phyloP scores from a whole-genome alignment of 441 rosid genomes.

The Adansonia rubrostipa region DNA sequence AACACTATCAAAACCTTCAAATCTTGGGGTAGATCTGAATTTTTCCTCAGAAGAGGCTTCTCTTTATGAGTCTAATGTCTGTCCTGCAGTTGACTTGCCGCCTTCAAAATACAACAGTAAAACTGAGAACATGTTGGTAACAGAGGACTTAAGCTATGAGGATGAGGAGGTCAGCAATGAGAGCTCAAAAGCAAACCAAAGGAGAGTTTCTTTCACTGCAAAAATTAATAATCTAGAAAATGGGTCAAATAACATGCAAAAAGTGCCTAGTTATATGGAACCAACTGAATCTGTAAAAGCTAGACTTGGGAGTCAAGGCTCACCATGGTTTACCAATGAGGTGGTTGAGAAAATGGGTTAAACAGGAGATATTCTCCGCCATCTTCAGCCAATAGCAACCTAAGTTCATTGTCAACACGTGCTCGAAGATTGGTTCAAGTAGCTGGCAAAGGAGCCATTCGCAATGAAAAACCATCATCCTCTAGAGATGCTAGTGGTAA shows the following conservation, averaged over 20 bases:
- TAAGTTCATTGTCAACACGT: constrained; percentile 57
- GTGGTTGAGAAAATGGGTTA: constrained; percentile 48
- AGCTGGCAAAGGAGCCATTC: constrained; percentile 53
- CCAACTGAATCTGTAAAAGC: constrained; percentile 78
- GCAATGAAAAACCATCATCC: constrained; percentile 52
- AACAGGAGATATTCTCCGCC: constrained; percentile 76
- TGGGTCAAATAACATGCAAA: constrained; percentile 46
- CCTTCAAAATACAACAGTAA: constrained; percentile 38
- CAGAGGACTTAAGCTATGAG: constrained; percentile 41
- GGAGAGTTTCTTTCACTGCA: constrained; percentile 60
- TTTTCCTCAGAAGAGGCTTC: constrained; percentile 36
- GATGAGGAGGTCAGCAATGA: constrained; percentile 40
- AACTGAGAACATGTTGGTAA: constrained; percentile 40
- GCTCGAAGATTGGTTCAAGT: constrained; percentile 53
- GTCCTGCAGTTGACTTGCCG: constrained; percentile 34
- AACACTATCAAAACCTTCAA: constrained; percentile 35
- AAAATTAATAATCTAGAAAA: constrained; percentile 56
- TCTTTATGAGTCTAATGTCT: constrained; percentile 34
- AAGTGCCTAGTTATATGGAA: constrained; percentile 83
- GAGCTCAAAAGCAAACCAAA: constrained; percentile 49
- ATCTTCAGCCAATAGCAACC: constrained; percentile 52
- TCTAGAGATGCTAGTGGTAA: constrained; percentile 70
- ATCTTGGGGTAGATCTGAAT: constrained; percentile 37
- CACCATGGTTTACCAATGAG: constrained; percentile 52
- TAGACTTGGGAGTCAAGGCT: constrained; percentile 67